Conservation (phyloP, 225 moss, liverwort and hornwort species). For the Ulota crispa region DNA sequence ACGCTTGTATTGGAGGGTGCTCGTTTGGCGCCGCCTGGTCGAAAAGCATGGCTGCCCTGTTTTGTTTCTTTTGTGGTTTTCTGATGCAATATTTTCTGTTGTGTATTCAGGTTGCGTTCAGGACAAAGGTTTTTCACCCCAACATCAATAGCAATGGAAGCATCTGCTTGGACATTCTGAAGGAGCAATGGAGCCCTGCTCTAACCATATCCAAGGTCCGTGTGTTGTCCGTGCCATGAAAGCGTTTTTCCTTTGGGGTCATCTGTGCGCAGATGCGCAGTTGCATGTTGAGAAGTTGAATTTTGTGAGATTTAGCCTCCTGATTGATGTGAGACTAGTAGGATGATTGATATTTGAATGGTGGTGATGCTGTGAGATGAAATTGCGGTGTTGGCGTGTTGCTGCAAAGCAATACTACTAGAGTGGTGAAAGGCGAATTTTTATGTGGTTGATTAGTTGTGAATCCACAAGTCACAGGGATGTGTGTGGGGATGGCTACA, state of each 20-base stretch:
- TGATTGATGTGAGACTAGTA: background rate
- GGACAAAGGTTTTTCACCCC: constrained; percentile 93
- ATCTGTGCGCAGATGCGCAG: background rate
- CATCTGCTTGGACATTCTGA: constrained; percentile 41
- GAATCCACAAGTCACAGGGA: background rate
- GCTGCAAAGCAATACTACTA: background rate
- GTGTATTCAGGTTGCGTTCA: constrained; percentile 76
- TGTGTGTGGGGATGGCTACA: constrained; percentile 25
- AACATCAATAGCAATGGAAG: constrained; percentile 96
- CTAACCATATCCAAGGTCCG: constrained; percentile 84
- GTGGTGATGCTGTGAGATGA: background rate
- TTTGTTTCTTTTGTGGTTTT: background rate
- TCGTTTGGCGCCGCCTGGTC: background rate
- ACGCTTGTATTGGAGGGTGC: background rate
- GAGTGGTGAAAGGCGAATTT: background rate
- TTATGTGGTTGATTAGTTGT: background rate
- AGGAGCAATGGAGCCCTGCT: constrained; percentile 92
- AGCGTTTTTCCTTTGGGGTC: background rate
- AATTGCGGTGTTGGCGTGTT: background rate
- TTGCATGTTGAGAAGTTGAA: background rate
- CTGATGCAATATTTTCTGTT: background rate
- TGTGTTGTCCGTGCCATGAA: background rate
- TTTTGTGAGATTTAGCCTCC: background rate
- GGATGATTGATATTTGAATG: background rate
- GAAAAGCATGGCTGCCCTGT: background rate